These are phyloP conservation scores for Plectosphaerella sp. DNA, from an alignment of 2,329 filamentous ascomycete genomes.

Conservation along the genomic window DNA sequence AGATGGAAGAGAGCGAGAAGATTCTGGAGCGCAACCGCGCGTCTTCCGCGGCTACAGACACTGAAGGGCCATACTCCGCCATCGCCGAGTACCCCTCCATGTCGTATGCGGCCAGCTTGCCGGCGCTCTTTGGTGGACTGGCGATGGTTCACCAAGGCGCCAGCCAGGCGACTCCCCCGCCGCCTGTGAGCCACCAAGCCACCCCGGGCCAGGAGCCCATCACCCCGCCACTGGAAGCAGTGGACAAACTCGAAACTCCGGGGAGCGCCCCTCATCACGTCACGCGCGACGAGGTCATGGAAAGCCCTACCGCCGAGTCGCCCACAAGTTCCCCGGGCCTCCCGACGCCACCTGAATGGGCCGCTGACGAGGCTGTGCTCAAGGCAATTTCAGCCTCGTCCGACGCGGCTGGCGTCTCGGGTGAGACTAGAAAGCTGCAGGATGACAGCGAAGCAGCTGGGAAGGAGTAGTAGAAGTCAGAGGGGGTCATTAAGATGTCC, in stretches of 20 bases:
- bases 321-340: slow-evolving; percentile 27
- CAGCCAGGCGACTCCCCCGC: slow-evolving; percentile 4
- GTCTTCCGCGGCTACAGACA: slow-evolving; percentile 3
- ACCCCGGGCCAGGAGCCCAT: slow-evolving; percentile 1
- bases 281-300: slow-evolving; percentile 28
- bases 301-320: slow-evolving; percentile 29
- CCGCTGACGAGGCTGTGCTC: slow-evolving; percentile 2
- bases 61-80: slow-evolving; percentile 5
- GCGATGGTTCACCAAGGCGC: slow-evolving; percentile 5
- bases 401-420: too few relatives aligned
- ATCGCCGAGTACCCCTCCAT: slow-evolving; percentile 4
- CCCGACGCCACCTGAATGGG: slow-evolving; percentile 30
- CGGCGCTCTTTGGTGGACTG: slow-evolving; percentile 25
- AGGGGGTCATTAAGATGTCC: too few relatives aligned
- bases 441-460: too few relatives aligned
- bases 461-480: too few relatives aligned
- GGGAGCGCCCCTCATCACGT: slow-evolving; percentile 14
- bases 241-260: slow-evolving; percentile 5
- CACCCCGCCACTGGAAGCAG: slow-evolving; percentile 7
- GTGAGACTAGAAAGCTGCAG: too few relatives aligned
- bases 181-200: neutral
- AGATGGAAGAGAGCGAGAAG: slow-evolving; percentile 24
- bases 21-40: slow-evolving; percentile 30
- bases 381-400: neutral
- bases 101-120: slow-evolving; percentile 6